Base-by-base conservation (phyloP, 495 filamentous ascomycete genomes). In the Penicillium tannophilum region DNA sequence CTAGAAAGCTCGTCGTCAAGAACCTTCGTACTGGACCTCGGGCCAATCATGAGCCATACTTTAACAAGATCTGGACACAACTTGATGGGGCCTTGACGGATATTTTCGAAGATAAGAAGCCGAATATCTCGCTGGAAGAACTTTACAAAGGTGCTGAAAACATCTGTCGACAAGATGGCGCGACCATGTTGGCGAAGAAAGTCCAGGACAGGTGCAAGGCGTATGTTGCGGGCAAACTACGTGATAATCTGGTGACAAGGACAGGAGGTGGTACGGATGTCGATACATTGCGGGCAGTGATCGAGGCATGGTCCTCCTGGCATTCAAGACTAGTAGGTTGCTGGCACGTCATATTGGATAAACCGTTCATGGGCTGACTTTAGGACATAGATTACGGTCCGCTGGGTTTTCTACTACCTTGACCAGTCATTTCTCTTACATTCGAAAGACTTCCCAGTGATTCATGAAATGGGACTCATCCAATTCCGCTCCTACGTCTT, bases 81-180 rank as follows among this genome's bases (percentile, higher is more conserved):
- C 72, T 98, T 7, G 84, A 91, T 58, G 76, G 76, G 35, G 91
- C 91, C 2, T 76, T 98, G 47, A 74, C 77, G 4, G 82, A 86
- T 17, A 86, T 96, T 14, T 96, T 97, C 66, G 67, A 76, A 11
- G 77, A 82, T 35, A 76, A 80, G 54, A 81, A 84, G 56, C 81
- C 89, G 6, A 72, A 76, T 1, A 79, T 83, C 58, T 90, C 92
- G 12, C 73, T 95, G 44, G 94, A 98, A 69, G 88, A 91, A 58
- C 79, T 98, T 10, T 97, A 98, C 70, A 84, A 89, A 31, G 91
- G 90, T 0, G 90, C 92, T 0, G 93, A 98, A 77, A 93, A 93
- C 65, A 79, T 95, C 0, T 98, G 94, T 70, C 83, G 90, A 53
- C 86, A 88, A 58, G 89, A 86, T 3, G 81, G 82, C 60, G 88